These are phyloP conservation scores for Magnaporthiopsis rhizophila DNA, from an alignment of 2,329 filamentous ascomycete species.

Conservation along the genomic window DNA sequence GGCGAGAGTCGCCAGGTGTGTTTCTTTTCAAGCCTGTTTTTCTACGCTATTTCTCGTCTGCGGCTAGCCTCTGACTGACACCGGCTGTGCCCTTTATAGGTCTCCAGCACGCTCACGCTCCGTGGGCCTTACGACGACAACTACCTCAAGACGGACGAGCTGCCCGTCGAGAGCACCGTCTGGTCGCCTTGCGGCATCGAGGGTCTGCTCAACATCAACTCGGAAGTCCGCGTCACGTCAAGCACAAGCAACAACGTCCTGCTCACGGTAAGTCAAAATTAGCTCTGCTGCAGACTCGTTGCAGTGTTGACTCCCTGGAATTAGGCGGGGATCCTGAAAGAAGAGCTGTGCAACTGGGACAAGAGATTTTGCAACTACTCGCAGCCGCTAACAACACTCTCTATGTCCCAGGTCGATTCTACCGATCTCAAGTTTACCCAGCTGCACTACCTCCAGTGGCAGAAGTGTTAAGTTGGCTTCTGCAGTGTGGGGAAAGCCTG, in stretches of 20 bases:
- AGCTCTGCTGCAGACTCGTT: neutral
- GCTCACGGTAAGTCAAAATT: slow-evolving; percentile 18
- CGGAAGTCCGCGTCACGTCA: slow-evolving; percentile 31
- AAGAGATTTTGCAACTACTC: neutral
- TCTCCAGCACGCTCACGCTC: slow-evolving; percentile 30
- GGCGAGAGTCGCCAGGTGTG: slow-evolving; percentile 32
- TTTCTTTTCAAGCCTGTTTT: neutral
- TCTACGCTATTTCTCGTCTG: neutral
- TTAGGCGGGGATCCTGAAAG: neutral
- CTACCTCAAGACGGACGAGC: slow-evolving; percentile 36
- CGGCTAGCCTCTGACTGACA: neutral
- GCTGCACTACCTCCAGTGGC: slow-evolving; percentile 22
- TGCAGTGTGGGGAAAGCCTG: neutral
- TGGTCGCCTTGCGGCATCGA: slow-evolving; percentile 44
- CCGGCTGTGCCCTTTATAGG: slow-evolving; percentile 17
- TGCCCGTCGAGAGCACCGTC: slow-evolving; percentile 35
- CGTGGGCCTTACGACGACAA: slow-evolving; percentile 30
- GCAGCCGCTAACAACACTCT: neutral
- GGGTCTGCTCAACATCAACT: slow-evolving; percentile 46
- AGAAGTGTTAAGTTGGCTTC: slow-evolving; percentile 6
- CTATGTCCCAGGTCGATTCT: slow-evolving; percentile 18
- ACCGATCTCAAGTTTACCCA: slow-evolving; percentile 22
- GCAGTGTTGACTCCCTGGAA: neutral
- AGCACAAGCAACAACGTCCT: slow-evolving; percentile 14
- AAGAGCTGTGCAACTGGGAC: neutral